Evolutionary conservation across 2,329 filamentous ascomycete species (phyloP), one percentile per base, ranked within the genome.

Genomic region (Podosphaera fusca): DNA sequence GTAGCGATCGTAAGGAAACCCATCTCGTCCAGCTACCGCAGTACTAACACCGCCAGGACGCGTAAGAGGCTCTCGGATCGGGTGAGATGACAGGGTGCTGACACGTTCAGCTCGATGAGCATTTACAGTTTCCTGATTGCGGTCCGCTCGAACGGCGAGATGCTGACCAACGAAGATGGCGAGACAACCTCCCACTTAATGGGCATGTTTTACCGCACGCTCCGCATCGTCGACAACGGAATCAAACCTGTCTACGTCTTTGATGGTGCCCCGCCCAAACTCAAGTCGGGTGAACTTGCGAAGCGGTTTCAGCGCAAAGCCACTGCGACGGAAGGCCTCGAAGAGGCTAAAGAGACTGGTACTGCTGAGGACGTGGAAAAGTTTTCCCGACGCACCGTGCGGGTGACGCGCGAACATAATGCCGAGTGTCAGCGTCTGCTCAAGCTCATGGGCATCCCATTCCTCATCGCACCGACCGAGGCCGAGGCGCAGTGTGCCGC

Each of bases 191-290:
- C 92, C 21, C 92, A 98, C 69, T 74, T 98, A 14, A 96, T 98
- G 89, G 92, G 92, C 67, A 90, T 98, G 82, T 98, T 98, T 75
- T 98, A 98, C 75, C 89, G 92, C 64, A 98, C 92, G 2, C 77
- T 98, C 5, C 88, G 92, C 64, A 96, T 98, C 73, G 87, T 96
- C 66, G 92, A 98, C 72, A 96, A 95, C 65, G 92, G 92, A 58
- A 96, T 98, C 74, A 98, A 98, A 69, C 92, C 92, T 1, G 79
- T 98, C 63, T 98, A 95, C 70, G 90, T 98, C 58, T 98, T 98
- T 69, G 92, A 98, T 65, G 92, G 92, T 58, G 88, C 89, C 8
- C 92, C 92, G 21, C 92, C 92, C 0, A 96, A 95, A 70, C 82
- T 98, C 68, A 98, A 98, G 73, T 95, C 88, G 0, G 92, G 92